Evolutionary conservation across 2,329 filamentous ascomycete genomes (phyloP), one percentile per base, ranked within the genome.

Genomic region (Akanthomyces lecanii): DNA sequence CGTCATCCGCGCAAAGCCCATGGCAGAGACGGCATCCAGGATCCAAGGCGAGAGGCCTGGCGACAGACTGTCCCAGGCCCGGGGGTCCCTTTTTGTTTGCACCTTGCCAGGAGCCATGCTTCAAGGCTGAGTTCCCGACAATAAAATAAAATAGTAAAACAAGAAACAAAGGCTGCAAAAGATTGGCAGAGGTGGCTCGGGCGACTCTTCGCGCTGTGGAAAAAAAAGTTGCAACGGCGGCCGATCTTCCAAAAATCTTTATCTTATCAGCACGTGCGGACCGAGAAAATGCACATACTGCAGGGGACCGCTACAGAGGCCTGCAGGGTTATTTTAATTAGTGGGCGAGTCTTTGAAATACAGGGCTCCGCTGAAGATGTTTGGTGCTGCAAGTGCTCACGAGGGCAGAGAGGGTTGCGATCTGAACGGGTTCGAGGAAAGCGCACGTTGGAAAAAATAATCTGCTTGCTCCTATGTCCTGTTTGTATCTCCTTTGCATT

Each of bases 1-100:
- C 4, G 93, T 97, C 83, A 95, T 93, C 73, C 89, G 88, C 66
- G 82, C 79, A 75, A 97, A 97, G 65, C 92, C 91, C 88, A 95
- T 94, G 67, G 88, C 86, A 56, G 87, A 82, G 55, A 96, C 87
- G 64, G 92, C 92, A 67, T 96, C 91, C 61, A 95, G 80, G 63
- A 95, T 86, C 92, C 93, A 98, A 85, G 75, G 71, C 38, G 76
- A 70, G n/a, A 80, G 71, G 4, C 73, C 71, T 16, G 77, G 76
- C 10, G 71, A 73, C 33, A 79, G 72, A 6, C 70, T 67, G 59
- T 73, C 72, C 78, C 78, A 80, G 50, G 79, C 80, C 67, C 85
- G 74, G 58, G 78, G 73, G 62, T 82, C 79, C 71, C 78, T 78
- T 75, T 79, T 81, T 38, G 66, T 67, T 12, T 68, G 67, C 25